Evolutionary conservation across 495 filamentous ascomycete species (phyloP).

Genomic region (Lasiosphaeria hispida): DNA sequence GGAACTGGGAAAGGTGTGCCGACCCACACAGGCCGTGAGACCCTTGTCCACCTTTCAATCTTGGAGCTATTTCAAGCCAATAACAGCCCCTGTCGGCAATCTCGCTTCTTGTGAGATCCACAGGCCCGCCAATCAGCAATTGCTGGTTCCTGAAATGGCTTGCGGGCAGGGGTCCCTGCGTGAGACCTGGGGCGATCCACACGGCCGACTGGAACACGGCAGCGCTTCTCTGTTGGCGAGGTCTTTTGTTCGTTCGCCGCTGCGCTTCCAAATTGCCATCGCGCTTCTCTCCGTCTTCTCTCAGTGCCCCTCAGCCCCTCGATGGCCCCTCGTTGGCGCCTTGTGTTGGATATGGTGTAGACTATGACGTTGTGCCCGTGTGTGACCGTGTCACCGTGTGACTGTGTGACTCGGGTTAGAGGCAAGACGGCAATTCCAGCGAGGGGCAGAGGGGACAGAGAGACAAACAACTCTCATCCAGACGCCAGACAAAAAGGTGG

Average conservation of each 20-base stretch:
- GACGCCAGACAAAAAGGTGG: not conserved
- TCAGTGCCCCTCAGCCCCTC: too few species aligned
- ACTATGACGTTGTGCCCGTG: too few species aligned
- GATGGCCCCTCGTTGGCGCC: too few species aligned
- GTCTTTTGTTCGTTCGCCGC: not conserved
- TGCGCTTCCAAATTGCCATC: not conserved
- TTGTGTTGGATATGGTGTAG: too few species aligned
- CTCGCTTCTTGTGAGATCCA: constrained; percentile 23
- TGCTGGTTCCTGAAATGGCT: constrained; percentile 23
- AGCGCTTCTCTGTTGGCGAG: not conserved
- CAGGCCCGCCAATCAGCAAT: constrained; percentile 21
- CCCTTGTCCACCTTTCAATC: not conserved
- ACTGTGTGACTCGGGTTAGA: too few species aligned
- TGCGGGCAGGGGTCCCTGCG: constrained; percentile 11
- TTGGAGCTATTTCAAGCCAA: constrained; percentile 15
- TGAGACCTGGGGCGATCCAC: constrained; percentile 14
- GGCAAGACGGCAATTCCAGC: too few species aligned
- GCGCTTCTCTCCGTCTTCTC: too few species aligned
- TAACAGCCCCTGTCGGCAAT: constrained; percentile 23
- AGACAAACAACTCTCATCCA: too few species aligned
- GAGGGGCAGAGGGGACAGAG: too few species aligned
- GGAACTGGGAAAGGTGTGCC: not conserved
- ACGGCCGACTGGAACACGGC: constrained; percentile 5
- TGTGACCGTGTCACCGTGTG: too few species aligned
- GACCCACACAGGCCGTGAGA: constrained; percentile 1